Evolutionary conservation across 108 stramenopile genomes (phyloP), one percentile per base, ranked within the genome.

Genomic region (Nitzschia inconspicua): DNA sequence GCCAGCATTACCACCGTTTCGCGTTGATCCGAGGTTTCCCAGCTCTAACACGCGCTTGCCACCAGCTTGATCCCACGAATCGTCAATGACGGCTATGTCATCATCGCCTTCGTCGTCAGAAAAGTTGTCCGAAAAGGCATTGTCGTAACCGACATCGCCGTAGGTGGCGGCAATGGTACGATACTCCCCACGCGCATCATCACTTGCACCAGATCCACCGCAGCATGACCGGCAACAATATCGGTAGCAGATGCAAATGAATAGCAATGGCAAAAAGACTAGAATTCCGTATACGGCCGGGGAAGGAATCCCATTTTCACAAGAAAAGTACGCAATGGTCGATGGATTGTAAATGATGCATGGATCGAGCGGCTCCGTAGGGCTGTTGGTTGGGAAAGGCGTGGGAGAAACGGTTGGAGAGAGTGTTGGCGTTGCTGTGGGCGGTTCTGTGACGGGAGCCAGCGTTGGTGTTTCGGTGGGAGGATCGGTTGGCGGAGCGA

Each of bases 41-140:
- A 66, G 30, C 37, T 66, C 65, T 16, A 66, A 16, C 6, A 51
- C 36, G 22, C 65, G 53, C 25, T 47, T 55, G 5, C 62, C 62
- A 0, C 25, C 25, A 9, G 65, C 44, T 34, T 66, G 44, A 8
- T 46, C 65, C 65, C 65, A 66, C 19, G 65, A 66, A 36, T 50
- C 62, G 9, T 52, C 51, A 65, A 27, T n/a, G 26, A 27, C 50
- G n/a, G 14, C 37, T 14, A 39, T 14, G 8, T 56, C 54, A 11
- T 66, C 65, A 35, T 66, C 65, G 29, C 26, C 34, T 19, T 52
- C 55, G 31, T 66, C 65, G 31, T 55, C 65, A 8, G 24, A 36
- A 24, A 35, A 53, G 42, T 60, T 36, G 23, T 67, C 66, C 4
- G 44, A 47, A 41, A 67, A 67, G 16, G 66, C 53, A 41, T 67